Evolutionary conservation across 116 monocot species (phyloP).

Genomic region (Iris pallida): DNA sequence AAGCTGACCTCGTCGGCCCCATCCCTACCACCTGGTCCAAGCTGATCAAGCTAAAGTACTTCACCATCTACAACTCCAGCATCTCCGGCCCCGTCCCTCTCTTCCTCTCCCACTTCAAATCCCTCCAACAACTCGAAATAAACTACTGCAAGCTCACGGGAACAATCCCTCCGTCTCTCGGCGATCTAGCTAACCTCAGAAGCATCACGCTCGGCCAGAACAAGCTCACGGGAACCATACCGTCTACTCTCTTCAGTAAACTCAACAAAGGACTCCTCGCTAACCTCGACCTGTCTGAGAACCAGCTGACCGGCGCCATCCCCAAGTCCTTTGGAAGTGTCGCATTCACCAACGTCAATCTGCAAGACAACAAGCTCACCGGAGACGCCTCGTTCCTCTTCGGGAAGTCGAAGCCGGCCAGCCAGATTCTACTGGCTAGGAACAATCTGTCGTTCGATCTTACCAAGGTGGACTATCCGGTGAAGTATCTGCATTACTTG

Average conservation of each 20-base stretch:
- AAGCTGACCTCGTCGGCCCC: slow-evolving; percentile 9
- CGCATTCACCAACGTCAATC: background rate
- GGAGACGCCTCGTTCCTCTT: background rate
- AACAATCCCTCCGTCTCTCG: background rate
- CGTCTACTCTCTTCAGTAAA: background rate
- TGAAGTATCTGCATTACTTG: background rate
- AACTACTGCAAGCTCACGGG: background rate
- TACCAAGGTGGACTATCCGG: background rate
- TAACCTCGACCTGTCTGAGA: background rate
- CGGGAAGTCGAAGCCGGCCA: background rate
- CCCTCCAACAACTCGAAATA: background rate
- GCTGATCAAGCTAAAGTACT: background rate
- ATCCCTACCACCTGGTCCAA: slow-evolving; percentile 6
- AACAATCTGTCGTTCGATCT: background rate
- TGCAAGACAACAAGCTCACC: background rate
- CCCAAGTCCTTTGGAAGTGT: background rate
- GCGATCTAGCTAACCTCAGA: background rate
- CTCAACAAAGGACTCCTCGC: background rate
- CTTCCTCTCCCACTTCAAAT: background rate
- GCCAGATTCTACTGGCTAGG: background rate
- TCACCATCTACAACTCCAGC: background rate
- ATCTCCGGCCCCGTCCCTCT: background rate
- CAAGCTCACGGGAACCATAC: background rate
- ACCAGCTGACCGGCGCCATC: background rate
- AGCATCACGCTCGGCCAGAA: background rate